Base-by-base conservation (phyloP, 257 asterid species). In the Solanum commersonii region DNA sequence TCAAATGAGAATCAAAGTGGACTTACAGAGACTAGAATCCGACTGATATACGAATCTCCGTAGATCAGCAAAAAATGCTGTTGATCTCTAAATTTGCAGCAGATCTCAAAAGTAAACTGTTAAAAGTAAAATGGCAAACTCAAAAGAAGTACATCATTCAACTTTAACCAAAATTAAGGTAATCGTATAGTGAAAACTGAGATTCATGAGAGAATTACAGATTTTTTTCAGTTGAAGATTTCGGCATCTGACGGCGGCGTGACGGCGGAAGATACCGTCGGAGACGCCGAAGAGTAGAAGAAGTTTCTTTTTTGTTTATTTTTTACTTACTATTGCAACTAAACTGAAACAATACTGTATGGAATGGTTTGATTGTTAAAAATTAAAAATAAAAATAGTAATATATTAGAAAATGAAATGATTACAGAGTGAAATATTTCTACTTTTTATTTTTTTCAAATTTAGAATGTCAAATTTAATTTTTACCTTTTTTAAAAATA, bases 11-110 rank as follows among this genome's bases (percentile, higher is more conserved):
- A 88, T 67, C 40, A 18, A 63, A 86, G 84, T 71, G 88, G 86
- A 88, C 91, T 94, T 89, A 90, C 95, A 68, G 87, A 90, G 92
- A 94, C 92, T 90, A 70, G 89, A 89, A 84, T 72, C 42, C 5
- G 73, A 86, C 85, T 20, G 49, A 83, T 60, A 85, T 87, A 84
- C 25, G 87, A 90, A 65, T 42, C 86, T 86, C 85, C 88, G 87
- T 90, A 88, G 88, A 90, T 84, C 86, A 68, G 63, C 10, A 71
- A 88, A 71, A 87, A 91, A 18, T 40, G 73, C 72, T 49, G 42
- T 87, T 52, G 93, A 92, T 90, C 91, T 91, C 44, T 74, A 88
- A 89, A 84, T 87, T 83, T 79, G 89, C 90, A 77, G 86, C 95
- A 90, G 94, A 91, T 86, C 63, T 86, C 88, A 23, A 86, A 68